phyloP scores from a whole-genome alignment of 495 filamentous ascomycete genomes.

The Daldinia caldariorum region DNA sequence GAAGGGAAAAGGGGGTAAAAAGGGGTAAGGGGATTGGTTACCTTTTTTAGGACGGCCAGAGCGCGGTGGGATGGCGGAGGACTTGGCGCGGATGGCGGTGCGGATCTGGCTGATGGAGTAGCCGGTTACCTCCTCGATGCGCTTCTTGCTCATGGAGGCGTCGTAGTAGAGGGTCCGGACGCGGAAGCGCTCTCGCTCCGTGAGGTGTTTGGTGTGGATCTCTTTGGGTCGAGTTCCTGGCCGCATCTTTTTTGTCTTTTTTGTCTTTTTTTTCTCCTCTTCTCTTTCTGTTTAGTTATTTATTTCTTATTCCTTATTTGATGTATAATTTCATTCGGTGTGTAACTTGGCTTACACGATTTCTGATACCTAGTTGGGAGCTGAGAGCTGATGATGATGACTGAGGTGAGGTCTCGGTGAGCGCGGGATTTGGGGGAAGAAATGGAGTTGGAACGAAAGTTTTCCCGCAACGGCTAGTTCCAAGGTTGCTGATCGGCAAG shows the following conservation, averaged over 20 bases:
- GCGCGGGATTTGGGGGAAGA: background rate
- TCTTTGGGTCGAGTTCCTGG: conserved; percentile 37
- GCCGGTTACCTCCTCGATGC: conserved; percentile 43
- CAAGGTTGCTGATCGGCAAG: background rate
- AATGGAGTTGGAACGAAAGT: background rate
- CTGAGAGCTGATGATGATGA: background rate
- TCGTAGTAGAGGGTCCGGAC: conserved; percentile 47
- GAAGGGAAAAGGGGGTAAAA: background rate
- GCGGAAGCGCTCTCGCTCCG: conserved; percentile 43
- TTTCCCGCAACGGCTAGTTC: background rate
- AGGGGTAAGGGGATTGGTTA: background rate
- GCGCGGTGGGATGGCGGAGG: conserved; percentile 34
- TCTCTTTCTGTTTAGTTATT: background rate
- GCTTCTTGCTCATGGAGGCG: conserved; percentile 37
- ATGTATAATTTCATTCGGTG: no score
- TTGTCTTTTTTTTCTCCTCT: background rate
- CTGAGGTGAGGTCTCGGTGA: no score
- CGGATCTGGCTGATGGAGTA: conserved; percentile 46
- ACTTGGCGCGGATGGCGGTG: conserved; percentile 41
- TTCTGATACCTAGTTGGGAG: no score
- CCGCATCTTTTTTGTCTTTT: background rate
- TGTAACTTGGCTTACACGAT: no score
- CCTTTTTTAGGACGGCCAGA: conserved; percentile 41
- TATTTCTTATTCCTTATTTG: no score
- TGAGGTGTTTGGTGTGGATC: conserved; percentile 44